Evolutionary conservation across 2,329 filamentous ascomycete species (phyloP).

Genomic region (Salinomyces thailandicus): DNA sequence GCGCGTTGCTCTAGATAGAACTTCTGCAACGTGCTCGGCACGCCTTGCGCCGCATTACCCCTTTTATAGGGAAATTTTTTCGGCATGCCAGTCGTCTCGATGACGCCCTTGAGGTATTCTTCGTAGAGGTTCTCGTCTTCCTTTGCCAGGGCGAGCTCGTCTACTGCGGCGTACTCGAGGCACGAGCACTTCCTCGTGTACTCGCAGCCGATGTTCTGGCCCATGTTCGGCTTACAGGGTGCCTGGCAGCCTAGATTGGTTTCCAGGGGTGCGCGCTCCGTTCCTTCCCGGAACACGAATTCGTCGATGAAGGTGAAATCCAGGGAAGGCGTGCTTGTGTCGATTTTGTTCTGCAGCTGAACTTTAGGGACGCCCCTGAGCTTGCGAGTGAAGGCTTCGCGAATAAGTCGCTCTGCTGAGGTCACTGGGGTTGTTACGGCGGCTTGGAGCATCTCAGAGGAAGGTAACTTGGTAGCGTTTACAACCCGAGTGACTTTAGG

Average conservation of each 20-base stretch:
- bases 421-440: conserved; percentile 21
- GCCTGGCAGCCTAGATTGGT: conserved; percentile 57
- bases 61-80: conserved; percentile 53
- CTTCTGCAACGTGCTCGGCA: conserved; percentile 17
- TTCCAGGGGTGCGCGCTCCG: conserved; percentile 45
- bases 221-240: conserved; percentile 46
- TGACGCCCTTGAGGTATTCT: conserved; percentile 12
- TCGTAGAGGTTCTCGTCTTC: conserved; percentile 11
- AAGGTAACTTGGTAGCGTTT: conserved; percentile 27
- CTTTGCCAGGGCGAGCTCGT: conserved; percentile 27
- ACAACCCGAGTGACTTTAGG: conserved; percentile 15
- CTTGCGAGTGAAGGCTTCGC: conserved; percentile 28
- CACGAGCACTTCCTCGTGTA: conserved; percentile 55
- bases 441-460: conserved; percentile 25
- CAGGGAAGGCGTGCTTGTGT: conserved; percentile 45
- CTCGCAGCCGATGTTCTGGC: conserved; percentile 48
- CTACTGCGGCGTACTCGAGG: conserved; percentile 49
- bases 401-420: conserved; percentile 28
- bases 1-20: conserved; percentile 35
- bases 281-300: conserved; percentile 49
- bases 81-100: conserved; percentile 29
- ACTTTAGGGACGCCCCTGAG: conserved; percentile 18
- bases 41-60: conserved; percentile 5
- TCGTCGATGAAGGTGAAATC: conserved; percentile 59
- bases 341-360: conserved; percentile 45